These are phyloP conservation scores for Pseudoturritis turrita DNA, from an alignment of 345 rosid species.

Conservation along the genomic window DNA sequence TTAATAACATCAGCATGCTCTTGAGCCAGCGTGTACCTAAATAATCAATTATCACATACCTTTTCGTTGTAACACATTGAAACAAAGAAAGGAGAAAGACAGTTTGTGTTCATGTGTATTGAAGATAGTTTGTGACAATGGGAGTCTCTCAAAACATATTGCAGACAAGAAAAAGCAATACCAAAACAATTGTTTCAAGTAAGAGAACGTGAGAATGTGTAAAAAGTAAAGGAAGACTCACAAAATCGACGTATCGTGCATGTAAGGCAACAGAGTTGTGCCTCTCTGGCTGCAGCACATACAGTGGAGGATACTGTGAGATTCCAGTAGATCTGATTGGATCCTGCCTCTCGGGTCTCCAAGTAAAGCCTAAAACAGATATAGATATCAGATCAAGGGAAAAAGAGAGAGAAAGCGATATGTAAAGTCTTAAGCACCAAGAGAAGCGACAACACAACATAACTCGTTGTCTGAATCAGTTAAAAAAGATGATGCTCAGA, in stretches of 20 bases:
- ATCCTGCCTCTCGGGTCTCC: conserved; percentile 89
- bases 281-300: conserved; percentile 58
- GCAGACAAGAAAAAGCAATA: not conserved
- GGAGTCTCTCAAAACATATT: conserved; percentile 1
- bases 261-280: conserved; percentile 46
- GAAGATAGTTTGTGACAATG: conserved; percentile 1
- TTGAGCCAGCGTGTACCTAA: conserved; percentile 71
- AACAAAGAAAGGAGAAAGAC: conserved; percentile 3
- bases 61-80: conserved; percentile 8
- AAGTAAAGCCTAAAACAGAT: conserved; percentile 60
- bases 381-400: not conserved
- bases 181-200: not conserved
- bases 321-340: conserved; percentile 84
- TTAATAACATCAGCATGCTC: conserved; percentile 90
- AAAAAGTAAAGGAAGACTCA: conserved; percentile 36
- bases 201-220: not conserved
- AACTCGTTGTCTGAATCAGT: not conserved
- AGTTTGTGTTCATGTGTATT: not conserved
- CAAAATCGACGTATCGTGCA: conserved; percentile 91
- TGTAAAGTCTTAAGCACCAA: conserved; percentile 5
- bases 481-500: not conserved
- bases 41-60: not conserved
- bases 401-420: not conserved
- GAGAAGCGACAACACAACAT: not conserved
- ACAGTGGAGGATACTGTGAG: conserved; percentile 53